Evolutionary conservation across 345 rosid genomes (phyloP), one percentile per base, ranked within the genome.

Genomic region (Aurinia saxatilis): DNA sequence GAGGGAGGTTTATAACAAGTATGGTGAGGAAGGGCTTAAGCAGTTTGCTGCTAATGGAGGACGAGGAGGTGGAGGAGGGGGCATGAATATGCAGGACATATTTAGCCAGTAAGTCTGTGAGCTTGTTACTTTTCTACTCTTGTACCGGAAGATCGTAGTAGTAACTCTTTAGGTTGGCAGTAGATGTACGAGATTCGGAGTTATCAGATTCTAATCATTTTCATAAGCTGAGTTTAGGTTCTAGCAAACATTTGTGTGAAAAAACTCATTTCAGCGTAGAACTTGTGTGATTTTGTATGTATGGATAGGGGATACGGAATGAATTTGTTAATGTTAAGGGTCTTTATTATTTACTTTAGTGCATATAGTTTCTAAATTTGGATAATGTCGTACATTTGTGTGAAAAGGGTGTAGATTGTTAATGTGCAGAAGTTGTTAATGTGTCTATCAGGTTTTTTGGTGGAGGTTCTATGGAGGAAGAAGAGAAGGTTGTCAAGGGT

Each of bases 21-120:
- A 93, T 63, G 99, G 99, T 57, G 99, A 90, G 57, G 99, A 93
- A 34, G 99, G 99, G 36, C 81, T 93, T 18, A 90, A 90, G 64
- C 99, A 93, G 86, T 87, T 84, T 62, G 85, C 91, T 37, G 95
- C 99, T 2, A 70, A 77, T 51, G 97, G 97, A 10, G 96, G 97
- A 36, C 64, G 96, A 68, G 91, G 96, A 34, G 82, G 81, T 76
- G 96, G 95, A 12, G 81, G 68, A 13, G 76, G 75, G 1, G 74
- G 76, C 42, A 67, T 67, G 67, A 68, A 68, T 63, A 41, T 47
- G 65, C 65, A 63, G 65, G 72, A 71, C 51, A 76, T 71, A 6
- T 57, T 49, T 19, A 50, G 70, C 54, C 53, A 69, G 70, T 72
- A 29, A 67, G 46, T 33, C 49, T 15, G 2, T 3, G 8, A 1